phyloP scores from a whole-genome alignment of 495 filamentous ascomycete species.

The Emericellopsis terricola region DNA sequence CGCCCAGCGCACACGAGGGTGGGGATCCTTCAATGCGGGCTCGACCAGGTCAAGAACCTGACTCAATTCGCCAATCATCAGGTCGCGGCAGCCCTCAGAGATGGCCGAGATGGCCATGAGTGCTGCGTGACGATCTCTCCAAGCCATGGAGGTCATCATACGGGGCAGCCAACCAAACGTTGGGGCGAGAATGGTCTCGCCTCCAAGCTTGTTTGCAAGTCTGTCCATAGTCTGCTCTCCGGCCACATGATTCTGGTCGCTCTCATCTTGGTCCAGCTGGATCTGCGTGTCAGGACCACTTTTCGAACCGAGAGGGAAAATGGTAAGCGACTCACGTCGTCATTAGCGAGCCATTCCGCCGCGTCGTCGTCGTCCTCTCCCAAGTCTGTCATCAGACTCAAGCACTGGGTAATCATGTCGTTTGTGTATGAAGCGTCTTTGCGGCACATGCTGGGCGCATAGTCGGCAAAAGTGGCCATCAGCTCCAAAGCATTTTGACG shows the following conservation, averaged over 20 bases:
- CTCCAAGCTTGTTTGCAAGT: slow-evolving; percentile 92
- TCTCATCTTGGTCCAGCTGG: slow-evolving; percentile 83
- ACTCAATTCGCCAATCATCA: slow-evolving; percentile 88
- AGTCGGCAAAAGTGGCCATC: slow-evolving; percentile 97
- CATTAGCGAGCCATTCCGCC: slow-evolving; percentile 76
- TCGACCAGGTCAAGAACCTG: slow-evolving; percentile 88
- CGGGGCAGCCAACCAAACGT: slow-evolving; percentile 93
- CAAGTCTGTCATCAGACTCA: slow-evolving; percentile 98
- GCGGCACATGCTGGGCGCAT: slow-evolving; percentile 79
- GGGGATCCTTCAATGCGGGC: slow-evolving; percentile 76
- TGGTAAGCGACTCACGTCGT: slow-evolving; percentile 49
- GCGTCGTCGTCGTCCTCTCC: slow-evolving; percentile 91
- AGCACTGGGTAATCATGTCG: slow-evolving; percentile 96
- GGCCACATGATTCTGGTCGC: slow-evolving; percentile 92
- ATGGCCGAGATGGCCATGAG: slow-evolving; percentile 99
- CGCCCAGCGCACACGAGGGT: slow-evolving; percentile 91
- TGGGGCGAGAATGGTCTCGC: slow-evolving; percentile 68
- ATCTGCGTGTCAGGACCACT: slow-evolving; percentile 1
- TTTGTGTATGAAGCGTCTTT: slow-evolving; percentile 79
- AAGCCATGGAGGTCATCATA: slow-evolving; percentile 90
- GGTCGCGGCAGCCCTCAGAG: slow-evolving; percentile 87
- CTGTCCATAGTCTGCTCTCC: slow-evolving; percentile 99
- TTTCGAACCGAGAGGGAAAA: too few species aligned
- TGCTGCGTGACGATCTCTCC: slow-evolving; percentile 92
- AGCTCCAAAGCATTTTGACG: slow-evolving; percentile 91